phyloP scores from a whole-genome alignment of 2,329 filamentous ascomycete genomes.

The Penicillium sp. region DNA sequence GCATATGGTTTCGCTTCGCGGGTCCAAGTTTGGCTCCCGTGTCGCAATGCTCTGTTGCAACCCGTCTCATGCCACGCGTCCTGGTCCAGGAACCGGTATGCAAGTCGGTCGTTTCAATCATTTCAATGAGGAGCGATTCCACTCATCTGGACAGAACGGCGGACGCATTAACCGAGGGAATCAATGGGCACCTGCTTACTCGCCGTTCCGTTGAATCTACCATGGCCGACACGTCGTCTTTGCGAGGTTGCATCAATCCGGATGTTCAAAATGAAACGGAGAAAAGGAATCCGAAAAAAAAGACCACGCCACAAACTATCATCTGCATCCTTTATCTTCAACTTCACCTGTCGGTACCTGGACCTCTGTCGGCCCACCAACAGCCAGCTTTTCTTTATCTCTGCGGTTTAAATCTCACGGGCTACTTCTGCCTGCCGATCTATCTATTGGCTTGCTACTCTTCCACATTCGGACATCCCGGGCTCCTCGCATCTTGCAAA shows the following conservation, averaged over 20 bases:
- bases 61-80: slow-evolving; percentile 80
- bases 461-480: slow-evolving; percentile 3
- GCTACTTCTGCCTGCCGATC: slow-evolving; percentile 13
- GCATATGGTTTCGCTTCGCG: slow-evolving; percentile 98
- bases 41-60: slow-evolving; percentile 99
- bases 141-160: slow-evolving; percentile 37
- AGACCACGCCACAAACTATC: background rate
- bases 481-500: slow-evolving; percentile 3
- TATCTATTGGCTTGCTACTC: slow-evolving; percentile 17
- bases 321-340: background rate
- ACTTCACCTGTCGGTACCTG: background rate
- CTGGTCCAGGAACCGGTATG: slow-evolving; percentile 73
- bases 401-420: slow-evolving; percentile 10
- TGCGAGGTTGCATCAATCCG: background rate
- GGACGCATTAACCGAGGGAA: slow-evolving; percentile 34
- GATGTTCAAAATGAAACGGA: background rate
- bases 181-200: slow-evolving; percentile 38
- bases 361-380: background rate
- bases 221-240: background rate
- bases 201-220: slow-evolving; percentile 34
- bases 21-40: slow-evolving; percentile 96
- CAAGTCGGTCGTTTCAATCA: slow-evolving; percentile 57
- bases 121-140: slow-evolving; percentile 42
- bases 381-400: slow-evolving; percentile 4
- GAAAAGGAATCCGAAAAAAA: background rate